These are phyloP conservation scores for Calonectria fujianensis DNA, from an alignment of 2,329 filamentous ascomycete genomes.

Conservation along the genomic window DNA sequence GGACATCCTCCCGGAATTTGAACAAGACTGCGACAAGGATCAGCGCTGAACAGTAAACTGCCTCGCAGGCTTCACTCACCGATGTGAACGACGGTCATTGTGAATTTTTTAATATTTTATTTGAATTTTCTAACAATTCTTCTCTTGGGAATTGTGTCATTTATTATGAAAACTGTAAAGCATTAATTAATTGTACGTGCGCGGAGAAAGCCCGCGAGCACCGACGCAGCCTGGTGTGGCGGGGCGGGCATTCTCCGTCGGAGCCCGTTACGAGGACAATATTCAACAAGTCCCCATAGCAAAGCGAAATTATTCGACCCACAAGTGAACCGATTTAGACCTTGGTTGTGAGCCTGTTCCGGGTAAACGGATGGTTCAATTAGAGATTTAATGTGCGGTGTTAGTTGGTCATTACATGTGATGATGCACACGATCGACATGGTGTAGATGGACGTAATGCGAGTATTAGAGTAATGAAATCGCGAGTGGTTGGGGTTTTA, in stretches of 20 bases:
- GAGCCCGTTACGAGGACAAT: neutral
- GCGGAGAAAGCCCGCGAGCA: constrained; percentile 32
- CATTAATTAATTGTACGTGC: neutral
- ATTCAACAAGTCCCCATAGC: neutral
- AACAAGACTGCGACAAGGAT: constrained; percentile 66
- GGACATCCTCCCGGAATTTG: constrained; percentile 67
- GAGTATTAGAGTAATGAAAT: neutral
- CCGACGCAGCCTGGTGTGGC: neutral
- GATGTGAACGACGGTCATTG: constrained; percentile 61
- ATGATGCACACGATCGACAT: neutral
- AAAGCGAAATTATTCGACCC: constrained; percentile 20
- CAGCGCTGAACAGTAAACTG: neutral
- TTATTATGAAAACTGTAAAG: constrained; percentile 14
- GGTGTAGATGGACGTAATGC: neutral
- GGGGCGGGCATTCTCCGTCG: constrained; percentile 26
- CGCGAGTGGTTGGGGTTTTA: neutral
- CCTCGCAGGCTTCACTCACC: constrained; percentile 46
- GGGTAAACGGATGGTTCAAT: neutral
- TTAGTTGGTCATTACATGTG: neutral
- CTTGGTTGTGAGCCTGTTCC: neutral
- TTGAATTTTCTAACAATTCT: neutral
- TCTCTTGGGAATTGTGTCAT: neutral
- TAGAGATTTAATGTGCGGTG: neutral
- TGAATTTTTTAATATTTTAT: constrained; percentile 2
- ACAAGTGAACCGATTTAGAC: neutral